Evolutionary conservation across 169 alveolate genomes (phyloP).

Genomic region (Plasmodium gallinaceum): DNA sequence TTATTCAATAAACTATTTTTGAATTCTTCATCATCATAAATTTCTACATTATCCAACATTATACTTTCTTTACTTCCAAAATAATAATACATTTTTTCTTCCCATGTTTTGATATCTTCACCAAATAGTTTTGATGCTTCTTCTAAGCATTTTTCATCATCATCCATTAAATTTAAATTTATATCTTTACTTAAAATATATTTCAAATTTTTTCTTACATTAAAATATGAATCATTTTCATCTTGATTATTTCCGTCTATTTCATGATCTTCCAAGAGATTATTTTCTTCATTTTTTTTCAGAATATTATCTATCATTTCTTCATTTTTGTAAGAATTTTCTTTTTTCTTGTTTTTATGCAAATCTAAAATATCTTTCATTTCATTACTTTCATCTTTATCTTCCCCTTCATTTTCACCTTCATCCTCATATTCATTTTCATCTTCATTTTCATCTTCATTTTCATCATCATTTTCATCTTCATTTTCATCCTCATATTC

Average conservation of each 20-base stretch:
- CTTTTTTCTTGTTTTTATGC: not conserved
- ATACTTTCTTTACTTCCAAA: slow-evolving; percentile 52
- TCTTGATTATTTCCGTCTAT: not conserved
- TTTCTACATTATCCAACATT: slow-evolving; percentile 29
- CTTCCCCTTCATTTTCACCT: slow-evolving; percentile 3
- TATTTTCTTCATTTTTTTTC: not conserved
- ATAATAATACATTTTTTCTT: slow-evolving; percentile 72
- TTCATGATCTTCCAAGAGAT: not conserved
- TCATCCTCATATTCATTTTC: not conserved
- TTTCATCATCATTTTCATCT: not conserved
- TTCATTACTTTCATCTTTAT: not conserved
- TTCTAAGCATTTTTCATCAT: slow-evolving; percentile 45
- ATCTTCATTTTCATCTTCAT: slow-evolving; percentile 14
- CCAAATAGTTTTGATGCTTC: slow-evolving; percentile 76
- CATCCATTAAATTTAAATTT: slow-evolving; percentile 33
- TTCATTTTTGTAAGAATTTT: not conserved
- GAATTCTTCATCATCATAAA: slow-evolving; percentile 63
- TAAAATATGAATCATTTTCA: slow-evolving; percentile 13
- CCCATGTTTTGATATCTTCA: slow-evolving; percentile 67
- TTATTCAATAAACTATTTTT: slow-evolving; percentile 6
- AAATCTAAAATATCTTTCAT: not conserved
- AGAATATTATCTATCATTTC: not conserved
- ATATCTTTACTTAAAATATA: slow-evolving; percentile 45
- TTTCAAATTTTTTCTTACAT: slow-evolving; percentile 30
- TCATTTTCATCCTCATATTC: not conserved